These are phyloP conservation scores for Samsoniella hepiali DNA, from an alignment of 2,329 filamentous ascomycete genomes.

Conservation along the genomic window DNA sequence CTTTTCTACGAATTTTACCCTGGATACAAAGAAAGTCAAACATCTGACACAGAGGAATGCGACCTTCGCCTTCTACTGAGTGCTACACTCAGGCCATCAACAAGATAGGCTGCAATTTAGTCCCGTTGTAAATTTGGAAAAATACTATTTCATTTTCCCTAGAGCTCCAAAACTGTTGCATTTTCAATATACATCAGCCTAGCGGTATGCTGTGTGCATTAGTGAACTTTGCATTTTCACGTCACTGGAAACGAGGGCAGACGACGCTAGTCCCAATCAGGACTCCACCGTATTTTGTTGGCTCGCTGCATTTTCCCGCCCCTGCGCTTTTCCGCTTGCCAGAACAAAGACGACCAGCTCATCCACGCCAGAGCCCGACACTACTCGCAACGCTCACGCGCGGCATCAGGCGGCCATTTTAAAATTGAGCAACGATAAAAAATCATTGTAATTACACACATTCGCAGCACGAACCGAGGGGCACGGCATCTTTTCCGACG, in stretches of 20 bases:
- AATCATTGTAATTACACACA: neutral
- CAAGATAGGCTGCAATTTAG: no score
- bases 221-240: no score
- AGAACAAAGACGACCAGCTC: constrained; percentile 15
- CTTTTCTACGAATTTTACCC: no score
- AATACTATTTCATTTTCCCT: no score
- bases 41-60: no score
- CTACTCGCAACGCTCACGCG: neutral
- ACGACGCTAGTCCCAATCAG: constrained; percentile 12
- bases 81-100: no score
- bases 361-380: constrained; percentile 6
- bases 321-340: constrained; percentile 14
- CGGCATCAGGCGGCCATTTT: neutral
- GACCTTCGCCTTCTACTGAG: no score
- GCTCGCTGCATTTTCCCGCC: constrained; percentile 14
- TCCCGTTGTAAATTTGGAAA: no score
- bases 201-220: no score
- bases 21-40: no score
- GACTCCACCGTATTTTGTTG: constrained; percentile 12
- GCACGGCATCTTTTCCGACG: neutral
- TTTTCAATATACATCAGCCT: no score
- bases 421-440: neutral
- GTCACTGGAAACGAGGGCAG: neutral
- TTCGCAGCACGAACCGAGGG: neutral
- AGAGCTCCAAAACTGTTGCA: no score